Base-by-base conservation (phyloP, 768 basidiomycete species). In the Coprinopsis strossmayeri region DNA sequence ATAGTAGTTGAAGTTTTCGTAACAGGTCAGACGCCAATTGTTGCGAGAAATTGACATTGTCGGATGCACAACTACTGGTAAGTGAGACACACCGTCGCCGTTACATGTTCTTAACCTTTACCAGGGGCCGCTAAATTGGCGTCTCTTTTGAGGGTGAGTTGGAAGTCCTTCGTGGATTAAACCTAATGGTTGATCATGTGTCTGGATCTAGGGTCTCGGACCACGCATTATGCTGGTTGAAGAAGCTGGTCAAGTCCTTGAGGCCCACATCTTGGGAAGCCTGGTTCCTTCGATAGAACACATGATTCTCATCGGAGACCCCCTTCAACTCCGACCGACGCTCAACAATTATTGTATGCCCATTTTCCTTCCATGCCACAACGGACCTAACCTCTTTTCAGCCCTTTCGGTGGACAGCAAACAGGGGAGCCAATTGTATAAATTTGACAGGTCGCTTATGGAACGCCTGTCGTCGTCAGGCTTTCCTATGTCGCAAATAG, bases 201-300 rank as follows among this genome's bases (percentile, higher is more conserved):
- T 32, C 15, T 32, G 30, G 30, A 17, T 2, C 18, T n/a, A 86
- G 83, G 75, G 76, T 12, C 58, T 87, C 3, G 65, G 59, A 3
- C 86, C 86, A 0, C 73, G 70, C 26, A 76, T 87, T 0, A 59
- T 88, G 40, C 64, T 90, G 41, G 82, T 90, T 0, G 87, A 91
- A 61, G 88, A 90, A 59, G 87, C 88, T 0, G 88, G 87, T 0
- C 87, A 91, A 63, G 84, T 89, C 1, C 71, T 90, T 24, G 87
- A 90, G 63, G 82, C 87, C 2, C 87, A 90, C 53, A 71, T 89
- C 13, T 61, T 89, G 3, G 77, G 76, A 2, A 76, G 72, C 30
- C 68, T 88, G 1, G 84, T 85, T 2, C 72, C 74, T 0, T 77
- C 80, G 2, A 73, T 89, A 0, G 73, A 88, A 50, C 87, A 90